Evolutionary conservation across 164 flowering plant genomes (phyloP), one percentile per base, ranked within the genome.

Genomic region (Litsea cubeba): DNA sequence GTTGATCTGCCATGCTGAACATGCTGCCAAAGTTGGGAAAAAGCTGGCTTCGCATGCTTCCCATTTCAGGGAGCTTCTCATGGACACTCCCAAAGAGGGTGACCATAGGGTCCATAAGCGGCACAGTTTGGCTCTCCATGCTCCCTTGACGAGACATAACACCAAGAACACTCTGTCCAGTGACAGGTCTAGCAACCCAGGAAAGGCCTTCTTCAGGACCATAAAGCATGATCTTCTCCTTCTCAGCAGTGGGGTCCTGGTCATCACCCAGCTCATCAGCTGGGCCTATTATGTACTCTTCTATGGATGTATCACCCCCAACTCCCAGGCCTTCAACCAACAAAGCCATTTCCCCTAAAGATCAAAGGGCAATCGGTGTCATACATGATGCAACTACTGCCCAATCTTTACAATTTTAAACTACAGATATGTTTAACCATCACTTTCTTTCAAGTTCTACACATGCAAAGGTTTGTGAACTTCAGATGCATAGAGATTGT

Each of bases 31-130:
- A 84, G 77, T 86, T 85, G 32, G 91, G 85, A 72, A 88, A 86
- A 35, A 85, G 83, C 73, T 76, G 83, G 77, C 88, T 86, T 14
- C 84, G 77, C 85, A 83, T 85, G 71, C 89, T 84, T 81, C 91
- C 89, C 26, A 82, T 81, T 46, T 88, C 91, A 14, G 96, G 97
- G 20, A 91, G 80, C 79, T 90, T 95, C 73, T 95, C 98, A 74
- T 95, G 97, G 70, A 95, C 85, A 71, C 94, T 91, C n/a, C 93
- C 97, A 77, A 95, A 93, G 62, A 95, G 87, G 50, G 93, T 88
- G 49, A 95, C 98, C 68, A 95, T 81, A 67, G 98, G 97, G 73
- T 95, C 97, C 90, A 89, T 87, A 20, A 95, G 85, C 20, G 94
- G 83, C 67, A 84, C 50, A 68, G 79, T 84, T 71, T 81, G 91